Evolutionary conservation across 108 stramenopile species (phyloP).

Genomic region (Discostella pseudostelligera): DNA sequence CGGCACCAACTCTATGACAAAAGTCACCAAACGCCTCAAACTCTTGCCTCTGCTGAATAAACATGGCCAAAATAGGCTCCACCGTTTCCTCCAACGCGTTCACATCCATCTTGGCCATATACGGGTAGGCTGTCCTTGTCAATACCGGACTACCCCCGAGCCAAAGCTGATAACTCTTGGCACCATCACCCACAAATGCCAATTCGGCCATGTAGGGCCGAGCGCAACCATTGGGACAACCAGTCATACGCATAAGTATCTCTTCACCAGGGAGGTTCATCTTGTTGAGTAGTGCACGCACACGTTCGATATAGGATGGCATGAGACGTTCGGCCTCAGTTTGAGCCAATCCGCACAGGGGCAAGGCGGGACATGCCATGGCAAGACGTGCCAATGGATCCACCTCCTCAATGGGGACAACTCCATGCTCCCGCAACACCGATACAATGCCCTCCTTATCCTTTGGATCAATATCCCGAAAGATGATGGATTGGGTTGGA

Average conservation of each 20-base stretch:
- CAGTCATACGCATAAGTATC: slow-evolving; percentile 96
- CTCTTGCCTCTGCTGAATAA: slow-evolving; percentile 69
- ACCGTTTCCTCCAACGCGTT: slow-evolving; percentile 79
- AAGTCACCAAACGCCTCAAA: slow-evolving; percentile 94
- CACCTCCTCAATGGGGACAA: slow-evolving; percentile 86
- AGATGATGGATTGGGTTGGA: slow-evolving; percentile 93
- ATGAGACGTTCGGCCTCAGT: slow-evolving; percentile 96
- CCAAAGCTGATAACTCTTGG: slow-evolving; percentile 94
- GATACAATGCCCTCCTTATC: slow-evolving; percentile 84
- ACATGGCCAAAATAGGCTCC: slow-evolving; percentile 91
- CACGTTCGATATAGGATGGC: slow-evolving; percentile 86
- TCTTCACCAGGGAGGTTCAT: slow-evolving; percentile 88
- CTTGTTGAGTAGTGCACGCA: slow-evolving; percentile 81
- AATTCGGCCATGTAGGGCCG: slow-evolving; percentile 99
- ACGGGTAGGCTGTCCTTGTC: slow-evolving; percentile 90
- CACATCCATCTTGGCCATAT: slow-evolving; percentile 85
- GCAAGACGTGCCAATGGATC: slow-evolving; percentile 80
- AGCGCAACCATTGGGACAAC: slow-evolving; percentile 99
- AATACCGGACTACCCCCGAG: slow-evolving; percentile 94
- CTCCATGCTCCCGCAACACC: slow-evolving; percentile 82
- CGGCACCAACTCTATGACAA: slow-evolving; percentile 81
- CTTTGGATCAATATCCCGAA: slow-evolving; percentile 87
- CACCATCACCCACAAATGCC: slow-evolving; percentile 96
- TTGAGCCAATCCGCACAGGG: slow-evolving; percentile 96
- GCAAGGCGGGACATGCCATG: slow-evolving; percentile 98